Percentiles rank a stretch among this genome's conserved stretches.
phyloP scores from a whole-genome alignment of 129 eudicot species.

The Flaveria ramosissima region DNA sequence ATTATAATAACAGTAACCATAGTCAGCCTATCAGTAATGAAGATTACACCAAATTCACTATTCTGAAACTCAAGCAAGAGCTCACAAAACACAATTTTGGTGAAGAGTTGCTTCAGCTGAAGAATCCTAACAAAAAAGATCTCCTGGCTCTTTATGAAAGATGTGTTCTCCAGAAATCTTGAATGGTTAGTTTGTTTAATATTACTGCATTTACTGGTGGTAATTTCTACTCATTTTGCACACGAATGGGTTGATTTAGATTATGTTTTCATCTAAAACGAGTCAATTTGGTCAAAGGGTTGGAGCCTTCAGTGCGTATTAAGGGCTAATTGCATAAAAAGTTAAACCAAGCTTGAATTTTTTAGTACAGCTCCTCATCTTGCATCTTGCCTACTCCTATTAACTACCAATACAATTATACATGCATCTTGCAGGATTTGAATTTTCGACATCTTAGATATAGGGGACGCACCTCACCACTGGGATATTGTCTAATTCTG shows the following conservation, averaged over 20 bases:
- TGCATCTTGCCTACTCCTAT: no score
- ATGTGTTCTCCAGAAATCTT: constrained; percentile 60
- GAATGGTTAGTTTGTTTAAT: constrained; percentile 28
- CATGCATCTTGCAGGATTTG: no score
- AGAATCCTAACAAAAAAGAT: constrained; percentile 77
- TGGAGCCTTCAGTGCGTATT: not conserved
- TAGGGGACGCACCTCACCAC: no score
- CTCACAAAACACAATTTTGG: constrained; percentile 80
- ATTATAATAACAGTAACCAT: constrained; percentile 34
- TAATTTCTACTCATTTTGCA: not conserved
- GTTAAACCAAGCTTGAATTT: not conserved
- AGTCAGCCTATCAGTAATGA: constrained; percentile 56
- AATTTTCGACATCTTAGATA: no score
- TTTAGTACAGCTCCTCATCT: no score
- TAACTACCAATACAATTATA: no score
- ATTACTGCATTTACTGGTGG: constrained; percentile 1
- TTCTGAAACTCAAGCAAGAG: constrained; percentile 80
- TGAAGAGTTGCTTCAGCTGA: constrained; percentile 74
- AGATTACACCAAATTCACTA: constrained; percentile 77
- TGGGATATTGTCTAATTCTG: not conserved
- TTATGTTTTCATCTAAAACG: not conserved
- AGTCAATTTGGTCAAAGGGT: not conserved
- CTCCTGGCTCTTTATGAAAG: constrained; percentile 81
- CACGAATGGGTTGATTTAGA: constrained; percentile 9
- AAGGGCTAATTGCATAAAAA: not conserved